Evolutionary conservation across 2,329 filamentous ascomycete species (phyloP).

Genomic region (Paracamarosporium sp.): DNA sequence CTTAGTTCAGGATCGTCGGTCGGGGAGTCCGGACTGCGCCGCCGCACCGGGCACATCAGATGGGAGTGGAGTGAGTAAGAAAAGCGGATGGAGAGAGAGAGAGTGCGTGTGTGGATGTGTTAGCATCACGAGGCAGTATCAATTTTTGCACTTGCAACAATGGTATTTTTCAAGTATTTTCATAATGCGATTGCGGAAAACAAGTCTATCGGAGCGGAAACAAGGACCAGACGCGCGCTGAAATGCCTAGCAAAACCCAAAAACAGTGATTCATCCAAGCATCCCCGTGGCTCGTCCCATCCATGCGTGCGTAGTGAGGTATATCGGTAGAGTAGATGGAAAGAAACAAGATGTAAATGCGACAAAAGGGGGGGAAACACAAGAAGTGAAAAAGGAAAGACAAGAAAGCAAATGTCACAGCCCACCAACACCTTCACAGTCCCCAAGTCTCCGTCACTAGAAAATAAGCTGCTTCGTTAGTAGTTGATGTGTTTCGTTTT

Average conservation of each 20-base stretch:
- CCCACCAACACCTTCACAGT: conserved; percentile 12
- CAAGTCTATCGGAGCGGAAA: neutral
- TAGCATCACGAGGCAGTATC: too few species aligned
- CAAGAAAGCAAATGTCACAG: conserved; percentile 4
- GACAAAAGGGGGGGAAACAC: neutral
- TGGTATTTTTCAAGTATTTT: neutral
- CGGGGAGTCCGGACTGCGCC: neutral
- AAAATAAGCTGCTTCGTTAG: conserved; percentile 8
- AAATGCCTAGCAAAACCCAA: conserved; percentile 4
- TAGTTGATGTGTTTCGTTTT: neutral
- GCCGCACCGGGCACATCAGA: neutral
- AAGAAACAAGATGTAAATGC: conserved; percentile 7
- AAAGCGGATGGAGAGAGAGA: neutral
- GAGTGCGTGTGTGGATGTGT: too few species aligned
- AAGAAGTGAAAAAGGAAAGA: conserved; percentile 11
- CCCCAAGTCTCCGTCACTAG: conserved; percentile 8
- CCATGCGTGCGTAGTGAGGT: conserved; percentile 4
- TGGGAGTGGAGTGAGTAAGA: neutral
- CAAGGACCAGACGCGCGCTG: conserved; percentile 3
- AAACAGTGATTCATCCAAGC: conserved; percentile 1
- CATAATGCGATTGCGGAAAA: neutral
- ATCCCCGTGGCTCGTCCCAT: conserved; percentile 1
- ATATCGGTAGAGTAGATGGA: conserved; percentile 3
- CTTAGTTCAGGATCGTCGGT: neutral
- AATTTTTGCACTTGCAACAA: neutral